Percentiles rank a stretch among this genome's conserved stretches.
phyloP scores from a whole-genome alignment of 1,139 yeast species.

The Taphrina sp. region DNA sequence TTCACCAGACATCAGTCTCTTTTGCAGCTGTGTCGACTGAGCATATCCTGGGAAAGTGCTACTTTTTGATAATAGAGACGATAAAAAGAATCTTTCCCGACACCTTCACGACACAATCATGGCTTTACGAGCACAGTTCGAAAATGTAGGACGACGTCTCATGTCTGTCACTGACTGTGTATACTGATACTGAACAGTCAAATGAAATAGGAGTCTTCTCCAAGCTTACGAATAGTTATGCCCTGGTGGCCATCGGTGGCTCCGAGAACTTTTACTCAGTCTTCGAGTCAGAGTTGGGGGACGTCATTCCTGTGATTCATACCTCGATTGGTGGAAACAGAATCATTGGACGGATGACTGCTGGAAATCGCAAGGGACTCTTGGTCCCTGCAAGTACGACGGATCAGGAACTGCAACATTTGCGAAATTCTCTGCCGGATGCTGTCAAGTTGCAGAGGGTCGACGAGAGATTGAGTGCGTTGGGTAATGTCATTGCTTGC shows the following conservation, averaged over 20 bases:
- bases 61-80: no score
- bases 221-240: slow-evolving; percentile 92
- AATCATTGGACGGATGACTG: slow-evolving; percentile 97
- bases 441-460: slow-evolving; percentile 93
- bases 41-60: no score
- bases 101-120: no score
- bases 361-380: slow-evolving; percentile 96
- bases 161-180: not conserved
- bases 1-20: no score
- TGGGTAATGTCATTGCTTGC: slow-evolving; percentile 97
- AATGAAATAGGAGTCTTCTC: slow-evolving; percentile 84
- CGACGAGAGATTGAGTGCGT: slow-evolving; percentile 92
- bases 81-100: no score
- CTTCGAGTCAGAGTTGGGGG: slow-evolving; percentile 96
- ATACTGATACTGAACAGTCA: slow-evolving; percentile 1
- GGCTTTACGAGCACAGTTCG: slow-evolving; percentile 32
- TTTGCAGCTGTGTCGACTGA: no score
- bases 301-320: slow-evolving; percentile 91
- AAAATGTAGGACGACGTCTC: slow-evolving; percentile 4
- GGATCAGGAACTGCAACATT: slow-evolving; percentile 97
- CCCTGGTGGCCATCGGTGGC: slow-evolving; percentile 95
- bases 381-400: slow-evolving; percentile 97
- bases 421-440: slow-evolving; percentile 97
- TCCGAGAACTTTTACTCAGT: slow-evolving; percentile 97
- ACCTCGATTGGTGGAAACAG: slow-evolving; percentile 98